A percentile compares a stretch with the other conserved stretches of the same genome.
Conservation (phyloP, 768 basidiomycete genomes). For the Leccinum pellstonianum region DNA sequence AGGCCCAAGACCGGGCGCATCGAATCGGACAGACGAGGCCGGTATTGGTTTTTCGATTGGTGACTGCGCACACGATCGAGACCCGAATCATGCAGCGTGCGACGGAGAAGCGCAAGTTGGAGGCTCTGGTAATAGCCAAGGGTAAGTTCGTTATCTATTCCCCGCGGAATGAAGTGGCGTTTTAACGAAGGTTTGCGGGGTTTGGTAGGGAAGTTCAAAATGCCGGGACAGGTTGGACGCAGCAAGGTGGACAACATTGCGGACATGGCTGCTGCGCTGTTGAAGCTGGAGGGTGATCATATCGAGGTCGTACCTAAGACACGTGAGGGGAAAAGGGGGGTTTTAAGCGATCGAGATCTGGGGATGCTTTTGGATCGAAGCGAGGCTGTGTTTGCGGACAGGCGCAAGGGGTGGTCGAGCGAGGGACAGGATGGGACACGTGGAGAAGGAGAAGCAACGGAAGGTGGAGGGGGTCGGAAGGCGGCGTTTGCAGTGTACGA, state of each 20-base stretch:
- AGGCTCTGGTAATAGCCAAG: conserved; percentile 93
- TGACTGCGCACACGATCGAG: conserved; percentile 88
- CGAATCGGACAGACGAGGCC: conserved; percentile 93
- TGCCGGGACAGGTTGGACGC: conserved; percentile 55
- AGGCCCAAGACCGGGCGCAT: conserved; percentile 95
- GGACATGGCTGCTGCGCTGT: conserved; percentile 75
- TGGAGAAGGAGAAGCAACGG: conserved; percentile 6
- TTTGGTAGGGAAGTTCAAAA: conserved; percentile 76
- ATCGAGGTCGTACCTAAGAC: conserved; percentile 82
- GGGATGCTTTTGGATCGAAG: conserved; percentile 78
- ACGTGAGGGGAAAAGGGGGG: conserved; percentile 57
- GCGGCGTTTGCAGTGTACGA: conserved; percentile 80
- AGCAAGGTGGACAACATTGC: conserved; percentile 66
- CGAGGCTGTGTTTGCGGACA: conserved; percentile 66
- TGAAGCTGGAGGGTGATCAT: conserved; percentile 84
- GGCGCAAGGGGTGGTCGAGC: conserved; percentile 75
- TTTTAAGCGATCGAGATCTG: conserved; percentile 82
- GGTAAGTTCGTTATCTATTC: conserved; percentile 41
- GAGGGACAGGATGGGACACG: conserved; percentile 5
- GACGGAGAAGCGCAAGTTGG: conserved; percentile 82
- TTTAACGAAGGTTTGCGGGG: not conserved
- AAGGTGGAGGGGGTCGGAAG: conserved; percentile 25
- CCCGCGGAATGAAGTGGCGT: not conserved
- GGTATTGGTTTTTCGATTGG: conserved; percentile 85
- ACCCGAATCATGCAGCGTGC: conserved; percentile 89